Conservation (phyloP, 306 rosid genomes). For the Dryas alaskensis region DNA sequence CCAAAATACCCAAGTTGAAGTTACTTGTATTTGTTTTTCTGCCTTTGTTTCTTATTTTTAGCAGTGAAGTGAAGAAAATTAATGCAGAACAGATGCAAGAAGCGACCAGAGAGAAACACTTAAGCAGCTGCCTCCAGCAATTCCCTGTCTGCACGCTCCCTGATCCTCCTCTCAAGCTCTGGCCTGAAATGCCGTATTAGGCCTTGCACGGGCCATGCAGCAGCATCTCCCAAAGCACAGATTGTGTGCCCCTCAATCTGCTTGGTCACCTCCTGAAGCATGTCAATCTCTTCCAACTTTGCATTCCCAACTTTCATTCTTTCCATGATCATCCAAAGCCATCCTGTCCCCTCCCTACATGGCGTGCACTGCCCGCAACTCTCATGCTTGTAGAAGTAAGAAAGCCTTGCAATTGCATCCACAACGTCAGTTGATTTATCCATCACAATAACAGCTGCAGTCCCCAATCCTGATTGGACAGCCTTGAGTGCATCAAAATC, state of each 20-base stretch:
- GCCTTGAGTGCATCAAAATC: constrained; percentile 97
- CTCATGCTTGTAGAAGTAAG: constrained; percentile 98
- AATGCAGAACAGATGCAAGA: constrained; percentile 26
- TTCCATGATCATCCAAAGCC: constrained; percentile 99
- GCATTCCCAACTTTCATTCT: constrained; percentile 97
- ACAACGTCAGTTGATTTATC: constrained; percentile 95
- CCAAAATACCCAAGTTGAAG: constrained; percentile 22
- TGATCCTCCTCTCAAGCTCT: constrained; percentile 95
- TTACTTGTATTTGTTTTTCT: not conserved
- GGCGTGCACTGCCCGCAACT: constrained; percentile 99
- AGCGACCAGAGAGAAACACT: constrained; percentile 44
- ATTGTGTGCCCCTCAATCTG: constrained; percentile 99
- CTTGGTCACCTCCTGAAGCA: constrained; percentile 98
- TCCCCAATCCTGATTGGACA: constrained; percentile 81
- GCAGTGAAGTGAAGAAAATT: constrained; percentile 7
- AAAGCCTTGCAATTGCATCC: constrained; percentile 97
- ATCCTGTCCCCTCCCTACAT: constrained; percentile 98
- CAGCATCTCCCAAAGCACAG: constrained; percentile 98
- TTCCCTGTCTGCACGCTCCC: constrained; percentile 83
- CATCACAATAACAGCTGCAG: constrained; percentile 99
- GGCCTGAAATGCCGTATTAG: constrained; percentile 98
- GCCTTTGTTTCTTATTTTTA: not conserved
- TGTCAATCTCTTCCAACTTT: constrained; percentile 93
- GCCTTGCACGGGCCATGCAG: constrained; percentile 99
- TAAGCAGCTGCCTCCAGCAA: constrained; percentile 82